phyloP scores from a whole-genome alignment of 805 yeast genomes.

The Zygoascus bituminiphila region DNA sequence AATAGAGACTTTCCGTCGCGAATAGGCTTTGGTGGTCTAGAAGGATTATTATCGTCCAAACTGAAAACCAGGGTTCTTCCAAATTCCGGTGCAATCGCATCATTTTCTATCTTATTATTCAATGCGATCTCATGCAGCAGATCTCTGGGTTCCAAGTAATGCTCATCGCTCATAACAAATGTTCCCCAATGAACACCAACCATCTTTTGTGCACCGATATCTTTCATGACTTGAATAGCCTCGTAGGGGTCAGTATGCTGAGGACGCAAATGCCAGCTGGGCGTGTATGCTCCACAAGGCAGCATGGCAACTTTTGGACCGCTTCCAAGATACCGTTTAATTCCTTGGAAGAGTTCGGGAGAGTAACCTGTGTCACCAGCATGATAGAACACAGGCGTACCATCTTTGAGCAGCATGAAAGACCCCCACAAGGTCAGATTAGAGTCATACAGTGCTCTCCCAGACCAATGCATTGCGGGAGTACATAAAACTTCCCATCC shows the following conservation, averaged over 20 bases:
- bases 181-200: slow-evolving; percentile 98
- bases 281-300: slow-evolving; percentile 94
- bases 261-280: slow-evolving; percentile 88
- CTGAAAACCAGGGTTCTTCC: slow-evolving; percentile 62
- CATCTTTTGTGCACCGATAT: slow-evolving; percentile 51
- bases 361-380: slow-evolving; percentile 94
- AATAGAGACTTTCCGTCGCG: slow-evolving; percentile 29
- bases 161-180: slow-evolving; percentile 80
- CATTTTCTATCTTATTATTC: slow-evolving; percentile 29
- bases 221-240: slow-evolving; percentile 56
- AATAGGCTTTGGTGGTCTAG: slow-evolving; percentile 14
- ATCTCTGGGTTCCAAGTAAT: slow-evolving; percentile 73
- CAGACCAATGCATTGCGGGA: slow-evolving; percentile 94
- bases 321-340: slow-evolving; percentile 52
- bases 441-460: slow-evolving; percentile 70
- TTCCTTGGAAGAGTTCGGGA: slow-evolving; percentile 59
- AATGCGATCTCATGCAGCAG: slow-evolving; percentile 45
- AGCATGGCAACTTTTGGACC: slow-evolving; percentile 59
- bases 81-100: slow-evolving; percentile 58
- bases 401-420: slow-evolving; percentile 58
- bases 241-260: slow-evolving; percentile 82
- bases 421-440: slow-evolving; percentile 87
- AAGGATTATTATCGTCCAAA: slow-evolving; percentile 11
- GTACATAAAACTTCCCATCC: slow-evolving; percentile 75
- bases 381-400: slow-evolving; percentile 70